Percentiles rank a stretch among this genome's conserved stretches.
Evolutionary conservation across 495 filamentous ascomycete species (phyloP).

Genomic region (Achaetomiella virescens): DNA sequence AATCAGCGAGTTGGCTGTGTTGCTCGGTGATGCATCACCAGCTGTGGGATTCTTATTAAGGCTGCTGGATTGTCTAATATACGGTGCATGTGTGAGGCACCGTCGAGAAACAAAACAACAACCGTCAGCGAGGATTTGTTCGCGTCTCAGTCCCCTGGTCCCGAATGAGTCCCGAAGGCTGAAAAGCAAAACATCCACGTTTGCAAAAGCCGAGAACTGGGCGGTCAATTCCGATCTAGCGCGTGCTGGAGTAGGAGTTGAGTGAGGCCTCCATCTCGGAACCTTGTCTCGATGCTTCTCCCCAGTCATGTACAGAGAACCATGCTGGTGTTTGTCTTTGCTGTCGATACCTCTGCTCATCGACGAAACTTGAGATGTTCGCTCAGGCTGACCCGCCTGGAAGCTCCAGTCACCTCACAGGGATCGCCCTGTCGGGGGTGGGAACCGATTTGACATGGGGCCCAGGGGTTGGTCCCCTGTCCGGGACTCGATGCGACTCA

Average conservation of each 20-base stretch:
- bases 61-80: too few species aligned
- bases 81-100: background rate
- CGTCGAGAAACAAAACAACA: background rate
- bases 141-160: background rate
- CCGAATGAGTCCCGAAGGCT: background rate
- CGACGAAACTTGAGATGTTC: conserved; percentile 5
- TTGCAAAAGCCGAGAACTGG: background rate
- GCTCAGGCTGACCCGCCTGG: background rate
- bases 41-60: background rate
- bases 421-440: background rate
- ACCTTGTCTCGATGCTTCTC: too few species aligned
- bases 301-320: background rate
- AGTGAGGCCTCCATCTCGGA: too few species aligned
- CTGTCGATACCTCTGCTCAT: background rate
- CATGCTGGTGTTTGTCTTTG: background rate
- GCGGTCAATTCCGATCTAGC: background rate
- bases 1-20: background rate
- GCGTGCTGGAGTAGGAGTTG: background rate
- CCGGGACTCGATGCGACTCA: conserved; percentile 5
- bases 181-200: background rate
- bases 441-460: conserved; percentile 10
- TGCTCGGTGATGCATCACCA: background rate
- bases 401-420: background rate
- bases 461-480: conserved; percentile 3
- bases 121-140: background rate